These are phyloP conservation scores for Senna siamea DNA, from an alignment of 306 rosid species.

Conservation along the genomic window DNA sequence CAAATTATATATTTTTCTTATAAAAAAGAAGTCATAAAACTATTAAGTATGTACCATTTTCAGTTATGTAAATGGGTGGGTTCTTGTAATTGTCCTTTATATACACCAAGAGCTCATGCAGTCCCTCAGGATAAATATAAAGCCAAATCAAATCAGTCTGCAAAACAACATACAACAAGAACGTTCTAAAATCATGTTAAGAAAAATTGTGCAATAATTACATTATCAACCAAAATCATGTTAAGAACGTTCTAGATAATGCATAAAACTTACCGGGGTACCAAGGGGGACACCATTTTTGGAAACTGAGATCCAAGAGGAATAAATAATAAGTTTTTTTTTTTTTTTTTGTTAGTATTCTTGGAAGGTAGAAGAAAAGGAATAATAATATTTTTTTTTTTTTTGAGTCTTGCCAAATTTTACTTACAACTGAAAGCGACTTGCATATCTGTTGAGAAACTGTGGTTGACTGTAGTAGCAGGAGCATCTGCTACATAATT, in stretches of 20 bases:
- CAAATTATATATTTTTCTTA: no score
- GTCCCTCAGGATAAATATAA: slow-evolving; percentile 53
- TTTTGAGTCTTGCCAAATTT: no score
- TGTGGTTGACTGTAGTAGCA: slow-evolving; percentile 27
- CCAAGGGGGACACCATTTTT: not conserved
- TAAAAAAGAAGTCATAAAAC: not conserved
- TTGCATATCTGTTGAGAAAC: slow-evolving; percentile 34
- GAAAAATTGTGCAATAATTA: no score
- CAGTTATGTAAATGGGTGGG: slow-evolving; percentile 50
- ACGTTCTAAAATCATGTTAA: no score
- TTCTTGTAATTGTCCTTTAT: not conserved
- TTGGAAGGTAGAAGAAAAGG: no score
- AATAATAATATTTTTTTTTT: no score
- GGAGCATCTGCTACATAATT: slow-evolving; percentile 34
- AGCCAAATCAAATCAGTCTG: slow-evolving; percentile 64
- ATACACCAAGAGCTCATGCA: slow-evolving; percentile 19
- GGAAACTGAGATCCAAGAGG: not conserved
- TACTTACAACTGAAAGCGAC: not conserved
- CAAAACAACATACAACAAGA: slow-evolving; percentile 1
- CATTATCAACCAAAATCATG: no score
- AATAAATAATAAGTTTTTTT: no score
- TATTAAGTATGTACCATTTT: slow-evolving; percentile 46
- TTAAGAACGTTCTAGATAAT: no score
- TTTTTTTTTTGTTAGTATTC: no score
- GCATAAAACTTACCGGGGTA: no score